A percentile compares a stretch with the other conserved stretches of the same genome.
Conservation (phyloP, 2,329 filamentous ascomycete genomes). For the Xylaria sp. region DNA sequence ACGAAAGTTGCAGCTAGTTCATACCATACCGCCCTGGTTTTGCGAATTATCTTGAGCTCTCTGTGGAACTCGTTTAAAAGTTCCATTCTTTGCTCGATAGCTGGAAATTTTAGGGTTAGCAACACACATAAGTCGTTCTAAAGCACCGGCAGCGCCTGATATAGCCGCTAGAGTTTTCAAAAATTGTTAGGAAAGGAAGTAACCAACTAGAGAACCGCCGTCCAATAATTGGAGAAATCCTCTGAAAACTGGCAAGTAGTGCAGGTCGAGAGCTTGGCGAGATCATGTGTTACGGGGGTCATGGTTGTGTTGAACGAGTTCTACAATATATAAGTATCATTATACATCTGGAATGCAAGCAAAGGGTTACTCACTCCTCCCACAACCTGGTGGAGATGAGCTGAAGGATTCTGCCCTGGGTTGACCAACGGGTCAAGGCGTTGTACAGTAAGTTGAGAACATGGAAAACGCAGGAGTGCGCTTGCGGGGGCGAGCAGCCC, state of each 20-base stretch:
- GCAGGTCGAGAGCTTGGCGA: constrained; percentile 54
- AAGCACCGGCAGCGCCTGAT: neutral
- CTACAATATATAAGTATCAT: constrained; percentile 37
- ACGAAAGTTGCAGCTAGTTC: neutral
- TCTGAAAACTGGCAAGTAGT: constrained; percentile 39
- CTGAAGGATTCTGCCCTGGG: constrained; percentile 60
- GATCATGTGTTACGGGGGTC: constrained; percentile 49
- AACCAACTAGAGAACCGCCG: constrained; percentile 45
- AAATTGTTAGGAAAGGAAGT: neutral
- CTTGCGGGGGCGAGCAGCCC: constrained; percentile 41
- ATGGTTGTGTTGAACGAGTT: constrained; percentile 60
- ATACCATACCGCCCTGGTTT: constrained; percentile 55
- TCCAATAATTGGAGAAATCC: constrained; percentile 48
- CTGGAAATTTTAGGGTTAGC: constrained; percentile 3
- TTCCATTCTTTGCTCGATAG: constrained; percentile 54
- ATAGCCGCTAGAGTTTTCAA: neutral
- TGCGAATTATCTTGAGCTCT: constrained; percentile 54
- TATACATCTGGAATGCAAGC: neutral
- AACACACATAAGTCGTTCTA: neutral
- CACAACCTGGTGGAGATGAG: constrained; percentile 69
- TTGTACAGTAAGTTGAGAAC: constrained; percentile 46
- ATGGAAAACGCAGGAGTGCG: constrained; percentile 44
- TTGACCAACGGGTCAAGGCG: constrained; percentile 55
- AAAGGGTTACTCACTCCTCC: constrained; percentile 54
- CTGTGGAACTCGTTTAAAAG: constrained; percentile 55